Conservation (phyloP, 768 basidiomycete genomes). For the Leucocoprinus sp. region DNA sequence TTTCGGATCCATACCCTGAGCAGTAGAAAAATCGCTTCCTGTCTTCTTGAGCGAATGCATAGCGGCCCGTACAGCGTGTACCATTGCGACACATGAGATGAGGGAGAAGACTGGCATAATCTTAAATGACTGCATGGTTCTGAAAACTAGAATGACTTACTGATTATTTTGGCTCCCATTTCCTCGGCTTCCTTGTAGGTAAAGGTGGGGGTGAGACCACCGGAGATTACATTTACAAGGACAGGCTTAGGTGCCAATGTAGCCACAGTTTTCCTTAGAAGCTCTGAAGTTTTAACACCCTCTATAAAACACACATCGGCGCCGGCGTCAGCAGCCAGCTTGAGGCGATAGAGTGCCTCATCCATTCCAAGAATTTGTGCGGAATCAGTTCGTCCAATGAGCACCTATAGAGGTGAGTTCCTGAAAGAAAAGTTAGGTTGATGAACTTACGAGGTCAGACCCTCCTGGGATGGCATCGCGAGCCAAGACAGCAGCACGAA, state of each 20-base stretch:
- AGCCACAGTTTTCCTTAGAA: slow-evolving; percentile 52
- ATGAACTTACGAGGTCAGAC: slow-evolving; percentile 51
- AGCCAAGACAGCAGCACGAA: slow-evolving; percentile 69
- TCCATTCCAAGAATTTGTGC: slow-evolving; percentile 76
- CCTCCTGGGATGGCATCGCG: slow-evolving; percentile 66
- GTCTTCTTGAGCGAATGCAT: slow-evolving; percentile 70
- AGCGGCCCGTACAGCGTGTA: slow-evolving; percentile 64
- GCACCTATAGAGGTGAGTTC: slow-evolving; percentile 40
- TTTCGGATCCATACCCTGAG: slow-evolving; percentile 68
- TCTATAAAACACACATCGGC: slow-evolving; percentile 79
- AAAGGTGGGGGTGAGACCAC: slow-evolving; percentile 67
- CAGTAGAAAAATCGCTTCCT: slow-evolving; percentile 55
- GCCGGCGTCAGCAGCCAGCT: slow-evolving; percentile 63
- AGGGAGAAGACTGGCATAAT: slow-evolving; percentile 53
- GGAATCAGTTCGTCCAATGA: slow-evolving; percentile 70
- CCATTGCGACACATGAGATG: slow-evolving; percentile 66
- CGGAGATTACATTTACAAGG: slow-evolving; percentile 75
- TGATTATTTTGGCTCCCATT: slow-evolving; percentile 72
- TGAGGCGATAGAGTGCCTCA: slow-evolving; percentile 55
- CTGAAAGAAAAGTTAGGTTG: no score
- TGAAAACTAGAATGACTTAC: slow-evolving; percentile 28
- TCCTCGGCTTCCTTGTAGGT: slow-evolving; percentile 59
- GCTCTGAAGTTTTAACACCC: slow-evolving; percentile 61
- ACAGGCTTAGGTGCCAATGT: slow-evolving; percentile 68
- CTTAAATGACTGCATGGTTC: neutral